Conservation (phyloP, 495 filamentous ascomycete genomes). For the Amphirosellinia nigrospora region DNA sequence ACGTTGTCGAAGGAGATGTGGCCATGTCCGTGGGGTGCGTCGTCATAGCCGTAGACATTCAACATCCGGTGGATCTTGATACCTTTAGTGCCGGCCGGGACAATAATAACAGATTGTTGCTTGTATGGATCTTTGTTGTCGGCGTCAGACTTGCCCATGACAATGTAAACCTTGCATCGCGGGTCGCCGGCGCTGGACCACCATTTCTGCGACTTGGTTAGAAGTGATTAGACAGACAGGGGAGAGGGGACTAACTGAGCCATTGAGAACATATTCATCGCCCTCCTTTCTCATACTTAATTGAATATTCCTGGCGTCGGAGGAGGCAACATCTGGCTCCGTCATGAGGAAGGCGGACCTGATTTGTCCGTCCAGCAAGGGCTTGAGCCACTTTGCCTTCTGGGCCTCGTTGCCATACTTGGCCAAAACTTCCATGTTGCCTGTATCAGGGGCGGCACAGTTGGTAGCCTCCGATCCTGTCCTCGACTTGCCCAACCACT, state of each 20-base stretch:
- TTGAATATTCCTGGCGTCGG: constrained; percentile 88
- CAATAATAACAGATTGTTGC: constrained; percentile 89
- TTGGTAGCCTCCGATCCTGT: constrained; percentile 87
- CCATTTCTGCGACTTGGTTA: constrained; percentile 72
- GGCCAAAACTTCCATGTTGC: constrained; percentile 95
- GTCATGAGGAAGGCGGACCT: constrained; percentile 94
- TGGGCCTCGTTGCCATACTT: constrained; percentile 92
- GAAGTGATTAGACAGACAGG: neutral
- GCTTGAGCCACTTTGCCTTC: constrained; percentile 84
- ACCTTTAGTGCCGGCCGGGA: constrained; percentile 75
- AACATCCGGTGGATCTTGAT: constrained; percentile 87
- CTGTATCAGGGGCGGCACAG: constrained; percentile 89
- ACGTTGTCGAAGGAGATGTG: constrained; percentile 88
- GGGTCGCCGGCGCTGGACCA: constrained; percentile 93
- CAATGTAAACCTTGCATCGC: constrained; percentile 85
- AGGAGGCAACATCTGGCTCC: constrained; percentile 83
- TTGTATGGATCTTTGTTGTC: constrained; percentile 74
- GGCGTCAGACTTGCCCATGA: constrained; percentile 87
- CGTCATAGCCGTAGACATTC: constrained; percentile 90
- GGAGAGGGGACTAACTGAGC: constrained; percentile 62
- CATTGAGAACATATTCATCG: constrained; percentile 84
- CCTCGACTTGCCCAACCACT: constrained; percentile 81
- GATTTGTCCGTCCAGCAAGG: constrained; percentile 83
- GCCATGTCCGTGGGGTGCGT: constrained; percentile 91
- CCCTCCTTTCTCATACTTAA: constrained; percentile 80